Percentiles rank a stretch among this genome's conserved stretches.
Evolutionary conservation across 2,329 filamentous ascomycete genomes (phyloP).

Genomic region (Aspergillus piperis): DNA sequence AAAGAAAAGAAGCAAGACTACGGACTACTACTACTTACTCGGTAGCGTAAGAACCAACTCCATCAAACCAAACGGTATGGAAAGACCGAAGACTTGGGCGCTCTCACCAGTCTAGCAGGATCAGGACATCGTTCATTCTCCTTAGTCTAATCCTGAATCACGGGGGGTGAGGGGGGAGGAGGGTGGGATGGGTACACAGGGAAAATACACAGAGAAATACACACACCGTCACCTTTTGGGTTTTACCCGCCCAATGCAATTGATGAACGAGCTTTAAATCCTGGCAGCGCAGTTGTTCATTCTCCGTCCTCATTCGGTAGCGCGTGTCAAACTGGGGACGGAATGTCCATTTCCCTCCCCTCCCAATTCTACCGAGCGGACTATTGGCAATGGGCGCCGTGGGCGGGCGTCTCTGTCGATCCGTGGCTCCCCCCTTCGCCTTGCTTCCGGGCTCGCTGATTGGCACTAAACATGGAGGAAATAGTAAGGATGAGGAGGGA

Average conservation of each 20-base stretch:
- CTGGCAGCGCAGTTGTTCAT: constrained; percentile 12
- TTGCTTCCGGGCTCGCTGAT: constrained; percentile 35
- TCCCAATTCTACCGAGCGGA: constrained; percentile 33
- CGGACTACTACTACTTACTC: no score
- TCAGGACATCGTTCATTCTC: background rate
- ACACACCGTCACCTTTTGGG: constrained; percentile 1
- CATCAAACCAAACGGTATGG: no score
- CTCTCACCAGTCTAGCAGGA: background rate
- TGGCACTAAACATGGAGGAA: constrained; percentile 21
- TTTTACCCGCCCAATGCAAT: constrained; percentile 8
- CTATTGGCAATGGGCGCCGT: constrained; percentile 41
- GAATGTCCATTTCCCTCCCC: constrained; percentile 24
- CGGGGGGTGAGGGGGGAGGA: background rate
- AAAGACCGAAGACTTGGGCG: background rate
- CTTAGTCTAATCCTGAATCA: constrained; percentile 3
- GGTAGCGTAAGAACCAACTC: no score
- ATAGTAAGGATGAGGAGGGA: background rate
- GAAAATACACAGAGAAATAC: no score
- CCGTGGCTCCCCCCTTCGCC: constrained; percentile 31
- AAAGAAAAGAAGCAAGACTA: no score
- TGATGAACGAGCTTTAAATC: constrained; percentile 20
- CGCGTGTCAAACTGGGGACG: constrained; percentile 29
- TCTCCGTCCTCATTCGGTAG: constrained; percentile 16
- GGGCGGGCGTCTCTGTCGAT: constrained; percentile 39
- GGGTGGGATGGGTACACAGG: background rate